Evolutionary conservation across 805 yeast species (phyloP), one percentile per base, ranked within the genome.

Genomic region (Candida piceae): DNA sequence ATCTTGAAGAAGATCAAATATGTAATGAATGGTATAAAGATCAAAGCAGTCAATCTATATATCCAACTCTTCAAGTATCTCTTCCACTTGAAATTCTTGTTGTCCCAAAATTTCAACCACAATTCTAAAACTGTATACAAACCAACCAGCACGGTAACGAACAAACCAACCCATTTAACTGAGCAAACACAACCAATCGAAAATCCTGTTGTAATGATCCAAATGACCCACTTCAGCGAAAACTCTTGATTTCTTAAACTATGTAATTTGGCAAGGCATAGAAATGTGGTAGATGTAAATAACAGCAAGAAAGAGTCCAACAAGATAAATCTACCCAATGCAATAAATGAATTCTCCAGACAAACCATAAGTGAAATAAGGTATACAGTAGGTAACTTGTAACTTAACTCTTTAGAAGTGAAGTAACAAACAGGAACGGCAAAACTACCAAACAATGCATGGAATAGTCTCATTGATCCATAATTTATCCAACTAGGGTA

Each of bases 121-220:
- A 93, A 69, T 50, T 93, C 97, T 35, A 77, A 80, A 20, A 85
- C 69, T 16, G 96, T 88, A 63, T 90, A 86, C 41, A 86, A 72
- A 31, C 99, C 99, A 36, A 90, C 88, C 43, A 88, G 66, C n/a
- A 85, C 62, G 38, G 95, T 90, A 41, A 86, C 85, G 53, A 93
- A 84, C 21, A 84, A 57, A 4, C 95, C 95, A 12, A 84, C 95
- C 93, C 89, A 83, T 59, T 84, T 84, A 8, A 83, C 85, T 29
- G 88, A 79, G 50, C 89, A 83, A 5, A 83, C 94, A 59, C 89
- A 83, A 0, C 94, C 95, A 39, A 84, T 72, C 6, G 84, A 74
- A 2, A 78, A 17, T 9, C 94, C 95, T 1, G 83, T 70, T 2
- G 76, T 37, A 4, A 67, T 38, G 58, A 80, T 61, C 88, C 88